Conservation (phyloP, 495 filamentous ascomycete genomes). For the Elaphomyces granulatus region DNA sequence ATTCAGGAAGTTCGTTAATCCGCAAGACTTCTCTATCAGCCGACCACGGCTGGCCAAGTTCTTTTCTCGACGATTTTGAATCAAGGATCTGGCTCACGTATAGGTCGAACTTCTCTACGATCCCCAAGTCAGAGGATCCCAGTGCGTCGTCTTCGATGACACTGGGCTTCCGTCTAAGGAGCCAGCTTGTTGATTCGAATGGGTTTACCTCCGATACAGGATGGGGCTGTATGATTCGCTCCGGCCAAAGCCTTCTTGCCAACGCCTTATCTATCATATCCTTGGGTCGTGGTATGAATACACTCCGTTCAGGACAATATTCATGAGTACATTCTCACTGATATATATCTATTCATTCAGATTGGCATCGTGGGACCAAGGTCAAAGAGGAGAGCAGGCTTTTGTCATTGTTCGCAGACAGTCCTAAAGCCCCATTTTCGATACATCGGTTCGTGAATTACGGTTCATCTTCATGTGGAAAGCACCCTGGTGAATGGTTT, state of each 20-base stretch:
- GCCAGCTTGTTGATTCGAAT: slow-evolving; percentile 58
- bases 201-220: slow-evolving; percentile 91
- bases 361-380: slow-evolving; percentile 57
- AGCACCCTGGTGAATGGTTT: slow-evolving; percentile 97
- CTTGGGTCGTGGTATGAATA: slow-evolving; percentile 61
- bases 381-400: slow-evolving; percentile 51
- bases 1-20: neutral
- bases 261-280: slow-evolving; percentile 60
- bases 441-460: slow-evolving; percentile 90
- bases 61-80: slow-evolving; percentile 87
- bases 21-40: neutral
- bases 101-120: slow-evolving; percentile 70
- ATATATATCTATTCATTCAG: slow-evolving; percentile 34
- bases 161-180: slow-evolving; percentile 72
- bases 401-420: slow-evolving; percentile 79
- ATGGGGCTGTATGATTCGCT: slow-evolving; percentile 99
- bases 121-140: slow-evolving; percentile 61
- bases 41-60: slow-evolving; percentile 60
- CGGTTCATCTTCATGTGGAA: slow-evolving; percentile 77
- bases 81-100: slow-evolving; percentile 95
- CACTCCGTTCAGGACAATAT: neutral
- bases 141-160: slow-evolving; percentile 60
- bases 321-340: neutral
- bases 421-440: slow-evolving; percentile 75
- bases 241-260: slow-evolving; percentile 83